Evolutionary conservation across 2,329 filamentous ascomycete genomes (phyloP).

Genomic region (Fusarium illudens): DNA sequence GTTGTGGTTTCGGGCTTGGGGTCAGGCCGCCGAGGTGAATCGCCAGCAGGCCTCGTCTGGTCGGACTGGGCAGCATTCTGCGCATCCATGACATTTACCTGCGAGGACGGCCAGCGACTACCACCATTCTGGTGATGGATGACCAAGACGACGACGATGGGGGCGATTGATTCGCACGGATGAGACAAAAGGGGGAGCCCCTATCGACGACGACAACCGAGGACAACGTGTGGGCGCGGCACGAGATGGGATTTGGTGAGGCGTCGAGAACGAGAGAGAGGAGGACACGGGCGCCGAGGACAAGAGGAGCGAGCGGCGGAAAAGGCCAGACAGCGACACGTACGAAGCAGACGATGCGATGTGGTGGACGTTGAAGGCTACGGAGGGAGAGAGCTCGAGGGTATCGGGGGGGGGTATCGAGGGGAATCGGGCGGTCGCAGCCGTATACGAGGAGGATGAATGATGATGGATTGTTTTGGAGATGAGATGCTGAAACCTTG

Average conservation of each 20-base stretch:
- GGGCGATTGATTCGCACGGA: slow-evolving; percentile 42
- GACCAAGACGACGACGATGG: slow-evolving; percentile 28
- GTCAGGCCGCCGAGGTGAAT: slow-evolving; percentile 58
- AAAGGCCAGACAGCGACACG: slow-evolving; percentile 10
- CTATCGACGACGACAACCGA: slow-evolving; percentile 18
- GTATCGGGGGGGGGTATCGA: slow-evolving; percentile 16
- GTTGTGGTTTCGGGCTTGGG: slow-evolving; percentile 32
- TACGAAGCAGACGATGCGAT: slow-evolving; percentile 7
- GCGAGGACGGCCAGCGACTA: slow-evolving; percentile 57
- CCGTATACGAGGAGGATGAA: slow-evolving; percentile 28
- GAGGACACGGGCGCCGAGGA: slow-evolving; percentile 21
- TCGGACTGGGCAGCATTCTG: slow-evolving; percentile 72
- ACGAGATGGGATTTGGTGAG: slow-evolving; percentile 13
- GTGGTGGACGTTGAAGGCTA: slow-evolving; percentile 16
- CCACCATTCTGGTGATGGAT: slow-evolving; percentile 64
- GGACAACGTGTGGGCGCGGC: slow-evolving; percentile 24
- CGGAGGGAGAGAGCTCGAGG: slow-evolving; percentile 9
- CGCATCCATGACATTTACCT: slow-evolving; percentile 75
- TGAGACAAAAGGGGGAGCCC: slow-evolving; percentile 23
- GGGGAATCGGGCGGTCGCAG: slow-evolving; percentile 15
- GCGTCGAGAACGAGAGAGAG: not conserved
- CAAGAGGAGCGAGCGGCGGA: not conserved
- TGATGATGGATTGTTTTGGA: slow-evolving; percentile 27
- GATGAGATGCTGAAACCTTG: slow-evolving; percentile 36
- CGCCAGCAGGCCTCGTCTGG: slow-evolving; percentile 65